Evolutionary conservation across 768 basidiomycete genomes (phyloP), one percentile per base, ranked within the genome.

Genomic region (Cystobasidium onofrii): DNA sequence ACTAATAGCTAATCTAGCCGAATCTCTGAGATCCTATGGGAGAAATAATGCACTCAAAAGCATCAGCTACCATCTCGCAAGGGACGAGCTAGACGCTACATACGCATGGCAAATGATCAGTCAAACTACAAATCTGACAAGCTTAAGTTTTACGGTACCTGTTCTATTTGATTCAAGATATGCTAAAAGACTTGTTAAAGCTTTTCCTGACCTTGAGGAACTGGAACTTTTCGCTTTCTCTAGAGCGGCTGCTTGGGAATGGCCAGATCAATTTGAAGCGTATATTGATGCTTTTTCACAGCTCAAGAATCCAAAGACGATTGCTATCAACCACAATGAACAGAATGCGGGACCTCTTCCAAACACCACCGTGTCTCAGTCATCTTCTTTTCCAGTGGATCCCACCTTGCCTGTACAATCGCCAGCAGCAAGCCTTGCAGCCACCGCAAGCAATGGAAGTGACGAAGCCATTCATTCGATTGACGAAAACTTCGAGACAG

Each of bases 181-280:
- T 34, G 57, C 57, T 60, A 27, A 23, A 13, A 60, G 33, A 20
- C 10, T 60, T 6, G 4, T 34, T 20, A 27, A 27, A 60, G 33
- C 29, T 29, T 60, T 60, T 27, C 57, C 57, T 15, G 13, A 27
- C 23, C 25, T 60, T 4, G 33, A 29, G 57, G 31, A 25, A 4
- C 31, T 60, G 57, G 57, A 60, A 34, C 33, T 60, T 3, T 60
- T 29, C 33, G 57, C 57, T 13, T 60, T 60, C 20, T 29, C 57
- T 6, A 60, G 33, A 60, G 57, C 57, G 9, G 57, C 57, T 15
- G 57, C 57, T 60, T 60, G 57, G 57, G 17, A 60, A 29, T 60
- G 57, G 57, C 57, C 57, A 15, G 57, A 60, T 34, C 57, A 12
- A 29, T 60, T 60, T 29, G 25, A 27, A 1, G 25, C 57, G 6